A percentile compares a stretch with the other conserved stretches of the same genome.
These are phyloP conservation scores for Peniophora sp. DNA, from an alignment of 1,284 basidiomycete species.

Conservation along the genomic window DNA sequence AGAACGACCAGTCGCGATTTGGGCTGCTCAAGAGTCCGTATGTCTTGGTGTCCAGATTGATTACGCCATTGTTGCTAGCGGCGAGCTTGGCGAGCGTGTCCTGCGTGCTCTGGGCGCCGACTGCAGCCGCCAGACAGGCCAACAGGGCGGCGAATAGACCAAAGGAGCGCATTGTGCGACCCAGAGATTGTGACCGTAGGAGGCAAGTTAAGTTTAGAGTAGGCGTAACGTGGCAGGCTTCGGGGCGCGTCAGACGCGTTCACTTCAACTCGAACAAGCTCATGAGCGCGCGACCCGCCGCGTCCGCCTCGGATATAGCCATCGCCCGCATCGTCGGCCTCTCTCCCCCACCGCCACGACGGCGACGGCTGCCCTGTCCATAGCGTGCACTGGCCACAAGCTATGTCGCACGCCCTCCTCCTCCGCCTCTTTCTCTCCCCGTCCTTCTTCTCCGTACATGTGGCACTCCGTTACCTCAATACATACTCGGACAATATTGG, in stretches of 20 bases:
- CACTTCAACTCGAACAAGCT: too few species aligned
- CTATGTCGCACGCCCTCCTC: conserved; percentile 68
- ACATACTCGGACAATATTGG: conserved; percentile 90
- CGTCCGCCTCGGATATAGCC: not conserved
- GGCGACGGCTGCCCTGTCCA: not conserved
- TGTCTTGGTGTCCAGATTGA: conserved; percentile 66
- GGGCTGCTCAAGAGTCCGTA: conserved; percentile 73
- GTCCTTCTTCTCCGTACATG: conserved; percentile 85
- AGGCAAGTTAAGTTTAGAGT: not conserved
- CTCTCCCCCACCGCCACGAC: not conserved
- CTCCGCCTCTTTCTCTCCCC: conserved; percentile 86
- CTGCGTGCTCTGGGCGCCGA: conserved; percentile 32
- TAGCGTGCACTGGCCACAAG: not conserved
- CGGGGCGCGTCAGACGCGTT: not conserved
- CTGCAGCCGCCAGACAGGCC: conserved; percentile 19
- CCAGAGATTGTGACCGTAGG: not conserved
- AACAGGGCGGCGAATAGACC: conserved; percentile 37
- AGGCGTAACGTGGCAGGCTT: not conserved
- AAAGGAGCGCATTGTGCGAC: conserved; percentile 27
- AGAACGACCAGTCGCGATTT: conserved; percentile 77
- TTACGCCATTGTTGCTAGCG: conserved; percentile 64
- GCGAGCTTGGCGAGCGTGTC: conserved; percentile 60
- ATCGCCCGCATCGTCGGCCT: not conserved
- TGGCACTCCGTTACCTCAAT: conserved; percentile 84
- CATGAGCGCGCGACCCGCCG: not conserved